phyloP scores from a whole-genome alignment of 2,329 filamentous ascomycete species.

The Botrytis fabae region DNA sequence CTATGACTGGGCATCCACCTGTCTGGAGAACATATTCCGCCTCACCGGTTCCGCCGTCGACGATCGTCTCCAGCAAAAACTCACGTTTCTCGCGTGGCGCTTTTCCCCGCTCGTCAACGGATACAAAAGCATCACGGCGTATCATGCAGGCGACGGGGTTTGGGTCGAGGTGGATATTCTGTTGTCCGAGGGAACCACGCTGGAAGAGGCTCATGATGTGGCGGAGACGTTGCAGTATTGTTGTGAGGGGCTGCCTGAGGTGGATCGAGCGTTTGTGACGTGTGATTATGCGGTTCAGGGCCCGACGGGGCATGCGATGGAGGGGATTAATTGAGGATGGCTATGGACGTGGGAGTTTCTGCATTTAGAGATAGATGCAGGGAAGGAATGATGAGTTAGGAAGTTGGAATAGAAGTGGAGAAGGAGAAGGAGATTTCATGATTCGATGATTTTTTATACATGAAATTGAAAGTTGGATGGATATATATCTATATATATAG shows the following conservation, averaged over 20 bases:
- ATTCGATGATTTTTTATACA: neutral
- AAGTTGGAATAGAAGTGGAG: too few species aligned
- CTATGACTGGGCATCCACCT: slow-evolving; percentile 64
- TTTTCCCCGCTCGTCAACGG: slow-evolving; percentile 52
- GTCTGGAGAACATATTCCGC: slow-evolving; percentile 56
- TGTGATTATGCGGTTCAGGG: slow-evolving; percentile 40
- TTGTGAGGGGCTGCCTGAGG: slow-evolving; percentile 47
- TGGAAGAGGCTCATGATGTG: slow-evolving; percentile 55
- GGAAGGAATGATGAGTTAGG: too few species aligned
- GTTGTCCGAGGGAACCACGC: slow-evolving; percentile 50
- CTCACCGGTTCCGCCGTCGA: slow-evolving; percentile 56
- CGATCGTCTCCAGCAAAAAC: slow-evolving; percentile 50
- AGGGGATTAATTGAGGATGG: slow-evolving; percentile 17
- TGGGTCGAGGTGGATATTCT: slow-evolving; percentile 62
- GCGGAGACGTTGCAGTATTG: slow-evolving; percentile 63
- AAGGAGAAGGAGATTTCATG: too few species aligned
- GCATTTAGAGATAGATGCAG: too few species aligned
- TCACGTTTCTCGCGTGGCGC: slow-evolving; percentile 57
- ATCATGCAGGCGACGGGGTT: slow-evolving; percentile 60
- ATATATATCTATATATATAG: neutral
- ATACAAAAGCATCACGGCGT: slow-evolving; percentile 53
- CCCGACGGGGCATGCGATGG: slow-evolving; percentile 33
- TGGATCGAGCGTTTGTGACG: slow-evolving; percentile 43
- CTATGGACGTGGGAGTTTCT: too few species aligned
- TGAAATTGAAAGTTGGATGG: neutral